phyloP scores from a whole-genome alignment of 2,329 filamentous ascomycete species.

The Cercospora brassicicola region DNA sequence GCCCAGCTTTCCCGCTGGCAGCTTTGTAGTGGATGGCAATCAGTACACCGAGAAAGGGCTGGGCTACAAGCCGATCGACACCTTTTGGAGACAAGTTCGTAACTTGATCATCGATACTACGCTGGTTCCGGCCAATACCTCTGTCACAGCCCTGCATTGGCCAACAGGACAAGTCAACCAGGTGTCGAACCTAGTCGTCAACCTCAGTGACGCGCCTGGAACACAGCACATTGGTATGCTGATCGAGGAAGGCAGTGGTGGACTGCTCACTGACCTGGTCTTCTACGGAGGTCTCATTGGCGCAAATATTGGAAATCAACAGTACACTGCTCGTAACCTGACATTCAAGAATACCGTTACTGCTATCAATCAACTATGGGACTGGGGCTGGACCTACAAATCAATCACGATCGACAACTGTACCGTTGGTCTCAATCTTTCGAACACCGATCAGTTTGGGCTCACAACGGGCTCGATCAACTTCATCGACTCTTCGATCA shows the following conservation, averaged over 20 bases:
- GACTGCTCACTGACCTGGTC: slow-evolving; percentile 48
- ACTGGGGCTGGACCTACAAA: not conserved
- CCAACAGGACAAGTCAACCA: not conserved
- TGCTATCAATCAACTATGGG: not conserved
- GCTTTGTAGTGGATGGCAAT: not conserved
- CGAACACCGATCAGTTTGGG: slow-evolving; percentile 42
- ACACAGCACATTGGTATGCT: slow-evolving; percentile 52
- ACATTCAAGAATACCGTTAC: not conserved
- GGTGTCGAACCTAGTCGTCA: not conserved
- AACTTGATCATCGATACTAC: not conserved
- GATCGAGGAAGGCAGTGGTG: slow-evolving; percentile 47
- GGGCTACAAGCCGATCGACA: not conserved
- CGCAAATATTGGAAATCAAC: not conserved
- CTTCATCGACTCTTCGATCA: slow-evolving; percentile 57
- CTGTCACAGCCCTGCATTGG: not conserved
- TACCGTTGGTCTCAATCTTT: slow-evolving; percentile 33
- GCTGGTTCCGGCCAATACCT: not conserved
- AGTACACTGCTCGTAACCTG: not conserved
- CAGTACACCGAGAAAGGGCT: not conserved
- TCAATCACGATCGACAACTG: not conserved
- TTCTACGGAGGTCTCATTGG: slow-evolving; percentile 43
- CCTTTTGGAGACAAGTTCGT: not conserved
- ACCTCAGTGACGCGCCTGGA: slow-evolving; percentile 34
- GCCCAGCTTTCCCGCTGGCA: not conserved
- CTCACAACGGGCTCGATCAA: slow-evolving; percentile 57